These are phyloP conservation scores for Brettanomyces custersianus DNA, from an alignment of 805 yeast genomes.

Conservation along the genomic window DNA sequence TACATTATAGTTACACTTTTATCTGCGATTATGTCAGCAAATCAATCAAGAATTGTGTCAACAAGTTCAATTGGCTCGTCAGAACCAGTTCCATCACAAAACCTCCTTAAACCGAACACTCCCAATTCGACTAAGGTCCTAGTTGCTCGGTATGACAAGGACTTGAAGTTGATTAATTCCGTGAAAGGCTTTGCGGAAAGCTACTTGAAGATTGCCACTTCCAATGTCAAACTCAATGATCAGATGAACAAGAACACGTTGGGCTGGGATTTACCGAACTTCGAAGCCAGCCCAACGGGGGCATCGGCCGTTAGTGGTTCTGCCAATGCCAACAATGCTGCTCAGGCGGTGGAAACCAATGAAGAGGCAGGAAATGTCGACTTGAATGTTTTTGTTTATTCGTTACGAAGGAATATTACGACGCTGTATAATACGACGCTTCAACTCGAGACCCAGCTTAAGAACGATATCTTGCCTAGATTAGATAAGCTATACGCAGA, in stretches of 20 bases:
- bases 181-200: slow-evolving; percentile 19
- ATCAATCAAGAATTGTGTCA: too few relatives aligned
- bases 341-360: slow-evolving; percentile 1
- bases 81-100: background rate
- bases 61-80: too few relatives aligned
- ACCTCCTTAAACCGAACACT: background rate
- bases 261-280: slow-evolving; percentile 19
- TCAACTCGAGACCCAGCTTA: slow-evolving; percentile 31
- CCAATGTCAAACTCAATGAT: slow-evolving; percentile 18
- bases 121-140: slow-evolving; percentile 23
- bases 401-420: slow-evolving; percentile 21
- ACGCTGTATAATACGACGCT: slow-evolving; percentile 24
- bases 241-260: slow-evolving; percentile 15
- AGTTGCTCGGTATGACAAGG: slow-evolving; percentile 21
- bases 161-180: slow-evolving; percentile 15
- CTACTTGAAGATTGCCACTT: slow-evolving; percentile 15
- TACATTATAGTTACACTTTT: too few relatives aligned
- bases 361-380: slow-evolving; percentile 6
- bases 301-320: slow-evolving; percentile 18
- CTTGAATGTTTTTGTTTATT: slow-evolving; percentile 21
- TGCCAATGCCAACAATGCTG: slow-evolving; percentile 7
- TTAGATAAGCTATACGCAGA: slow-evolving; percentile 32
- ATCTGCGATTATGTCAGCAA: too few relatives aligned
- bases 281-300: slow-evolving; percentile 20
- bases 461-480: slow-evolving; percentile 31